Conservation (phyloP, 1,284 basidiomycete genomes). For the Coniferiporia sulphurascens region DNA sequence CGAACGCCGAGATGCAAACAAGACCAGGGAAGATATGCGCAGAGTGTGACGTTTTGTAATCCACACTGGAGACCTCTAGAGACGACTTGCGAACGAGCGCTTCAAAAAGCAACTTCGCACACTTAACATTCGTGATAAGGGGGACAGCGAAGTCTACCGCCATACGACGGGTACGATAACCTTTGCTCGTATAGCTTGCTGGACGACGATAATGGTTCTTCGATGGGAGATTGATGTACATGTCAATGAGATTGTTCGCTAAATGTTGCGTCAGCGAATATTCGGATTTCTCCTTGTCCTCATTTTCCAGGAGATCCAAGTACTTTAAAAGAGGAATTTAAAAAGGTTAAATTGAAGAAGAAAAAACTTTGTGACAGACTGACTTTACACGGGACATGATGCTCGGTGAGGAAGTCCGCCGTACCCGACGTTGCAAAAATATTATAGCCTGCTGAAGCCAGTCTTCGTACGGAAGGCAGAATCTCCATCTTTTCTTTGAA, state of each 20-base stretch:
- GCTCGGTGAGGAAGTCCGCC: slow-evolving; percentile 90
- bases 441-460: slow-evolving; percentile 92
- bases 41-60: slow-evolving; percentile 92
- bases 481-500: slow-evolving; percentile 98
- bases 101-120: slow-evolving; percentile 95
- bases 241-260: slow-evolving; percentile 94
- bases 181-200: slow-evolving; percentile 95
- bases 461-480: slow-evolving; percentile 92
- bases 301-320: slow-evolving; percentile 93
- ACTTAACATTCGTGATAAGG: slow-evolving; percentile 98
- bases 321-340: slow-evolving; percentile 44
- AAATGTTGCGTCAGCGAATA: slow-evolving; percentile 94
- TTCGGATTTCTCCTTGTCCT: slow-evolving; percentile 85
- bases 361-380: slow-evolving; percentile 19
- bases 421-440: slow-evolving; percentile 98
- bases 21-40: slow-evolving; percentile 92
- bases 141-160: slow-evolving; percentile 99
- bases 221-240: slow-evolving; percentile 99
- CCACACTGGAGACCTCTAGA: slow-evolving; percentile 85
- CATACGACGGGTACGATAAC: slow-evolving; percentile 95
- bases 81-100: slow-evolving; percentile 87
- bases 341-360: slow-evolving; percentile 48
- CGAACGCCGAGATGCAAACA: slow-evolving; percentile 84
- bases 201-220: slow-evolving; percentile 98
- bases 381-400: slow-evolving; percentile 66